Conservation (phyloP, 257 asterid species). For the Lycium ferocissimum region DNA sequence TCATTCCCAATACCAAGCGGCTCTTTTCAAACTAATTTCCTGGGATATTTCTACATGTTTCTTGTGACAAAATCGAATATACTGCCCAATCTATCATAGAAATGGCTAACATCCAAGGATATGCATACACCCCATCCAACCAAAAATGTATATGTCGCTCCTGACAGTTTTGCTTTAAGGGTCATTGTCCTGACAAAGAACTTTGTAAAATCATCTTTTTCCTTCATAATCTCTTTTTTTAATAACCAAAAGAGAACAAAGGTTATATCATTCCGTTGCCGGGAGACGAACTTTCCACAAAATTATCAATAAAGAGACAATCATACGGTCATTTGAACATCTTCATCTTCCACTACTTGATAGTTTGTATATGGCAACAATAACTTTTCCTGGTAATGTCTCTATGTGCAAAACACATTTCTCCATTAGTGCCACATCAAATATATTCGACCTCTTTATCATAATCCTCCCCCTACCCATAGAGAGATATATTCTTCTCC, state of each 20-base stretch:
- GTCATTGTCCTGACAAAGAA: background rate
- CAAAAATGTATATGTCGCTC: background rate
- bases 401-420: background rate
- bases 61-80: background rate
- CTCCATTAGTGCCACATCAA: background rate
- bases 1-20: background rate
- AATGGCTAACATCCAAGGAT: background rate
- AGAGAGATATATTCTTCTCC: constrained; percentile 10
- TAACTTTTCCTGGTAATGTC: background rate
- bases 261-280: background rate
- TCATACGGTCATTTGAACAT: background rate
- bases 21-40: constrained; percentile 14
- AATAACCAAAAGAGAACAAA: background rate
- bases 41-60: background rate
- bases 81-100: background rate
- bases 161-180: background rate
- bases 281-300: background rate
- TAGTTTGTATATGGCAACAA: background rate
- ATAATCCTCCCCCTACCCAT: background rate
- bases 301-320: background rate
- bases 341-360: background rate
- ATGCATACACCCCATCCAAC: background rate
- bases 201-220: constrained; percentile 4
- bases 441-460: background rate
- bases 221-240: background rate